phyloP scores from a whole-genome alignment of 1,284 basidiomycete species.

The Ustilago loliicola region DNA sequence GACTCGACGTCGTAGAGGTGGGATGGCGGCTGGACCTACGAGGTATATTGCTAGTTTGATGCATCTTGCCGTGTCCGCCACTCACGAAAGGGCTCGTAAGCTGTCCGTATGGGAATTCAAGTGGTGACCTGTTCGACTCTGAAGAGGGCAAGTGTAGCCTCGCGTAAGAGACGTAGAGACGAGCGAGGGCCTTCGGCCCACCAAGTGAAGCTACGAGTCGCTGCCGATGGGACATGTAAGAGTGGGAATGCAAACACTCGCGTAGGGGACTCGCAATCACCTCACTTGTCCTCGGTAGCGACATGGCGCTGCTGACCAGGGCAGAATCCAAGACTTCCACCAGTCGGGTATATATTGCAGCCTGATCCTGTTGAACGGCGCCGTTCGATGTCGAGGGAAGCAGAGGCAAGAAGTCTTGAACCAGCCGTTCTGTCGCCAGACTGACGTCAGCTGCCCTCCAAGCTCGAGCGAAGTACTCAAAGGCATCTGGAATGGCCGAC shows the following conservation, averaged over 20 bases:
- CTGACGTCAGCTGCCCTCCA: constrained; percentile 58
- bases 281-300: constrained; percentile 19
- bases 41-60: constrained; percentile 5
- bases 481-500: constrained; percentile 43
- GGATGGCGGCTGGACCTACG: constrained; percentile 14
- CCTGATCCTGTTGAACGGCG: constrained; percentile 11
- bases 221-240: constrained; percentile 47
- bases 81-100: constrained; percentile 47
- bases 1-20: constrained; percentile 34
- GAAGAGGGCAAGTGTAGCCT: constrained; percentile 49
- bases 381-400: constrained; percentile 18
- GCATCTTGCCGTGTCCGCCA: constrained; percentile 19
- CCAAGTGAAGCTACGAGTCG: constrained; percentile 57
- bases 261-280: constrained; percentile 19
- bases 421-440: constrained; percentile 53
- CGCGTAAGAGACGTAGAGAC: constrained; percentile 58
- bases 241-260: constrained; percentile 27
- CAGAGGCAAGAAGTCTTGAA: constrained; percentile 55
- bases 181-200: constrained; percentile 52
- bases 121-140: constrained; percentile 34
- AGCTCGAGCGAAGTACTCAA: constrained; percentile 58
- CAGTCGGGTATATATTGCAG: constrained; percentile 12
- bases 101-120: constrained; percentile 56
- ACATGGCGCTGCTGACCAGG: neutral
- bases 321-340: constrained; percentile 11